phyloP scores from a whole-genome alignment of 345 rosid genomes.

The Zanthoxylum bungeanum region DNA sequence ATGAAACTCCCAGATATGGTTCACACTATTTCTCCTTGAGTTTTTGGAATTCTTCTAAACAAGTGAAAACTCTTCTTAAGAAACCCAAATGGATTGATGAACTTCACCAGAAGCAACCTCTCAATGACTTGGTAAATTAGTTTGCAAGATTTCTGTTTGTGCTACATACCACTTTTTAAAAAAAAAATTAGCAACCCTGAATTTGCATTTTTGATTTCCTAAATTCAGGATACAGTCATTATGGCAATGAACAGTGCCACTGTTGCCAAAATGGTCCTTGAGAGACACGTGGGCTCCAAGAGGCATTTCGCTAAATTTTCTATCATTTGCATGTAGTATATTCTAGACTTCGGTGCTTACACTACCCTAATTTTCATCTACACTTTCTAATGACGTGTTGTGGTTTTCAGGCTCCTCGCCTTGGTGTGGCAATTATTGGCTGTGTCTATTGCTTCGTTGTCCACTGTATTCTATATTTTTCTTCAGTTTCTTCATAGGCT shows the following conservation, averaged over 20 bases:
- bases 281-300: slow-evolving; percentile 32
- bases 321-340: slow-evolving; percentile 39
- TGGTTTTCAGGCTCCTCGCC: slow-evolving; percentile 51
- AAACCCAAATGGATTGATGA: slow-evolving; percentile 74
- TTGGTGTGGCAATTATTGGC: slow-evolving; percentile 57
- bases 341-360: slow-evolving; percentile 11
- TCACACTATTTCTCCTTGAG: slow-evolving; percentile 71
- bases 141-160: slow-evolving; percentile 17
- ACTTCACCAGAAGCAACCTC: slow-evolving; percentile 48
- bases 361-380: not conserved
- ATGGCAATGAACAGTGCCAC: slow-evolving; percentile 65
- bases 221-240: slow-evolving; percentile 65
- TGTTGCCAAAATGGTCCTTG: slow-evolving; percentile 42
- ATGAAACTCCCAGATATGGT: slow-evolving; percentile 74
- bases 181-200: too few species aligned
- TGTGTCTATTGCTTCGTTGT: slow-evolving; percentile 49
- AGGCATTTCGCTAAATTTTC: slow-evolving; percentile 30
- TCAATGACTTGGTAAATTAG: slow-evolving; percentile 60
- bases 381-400: slow-evolving; percentile 25
- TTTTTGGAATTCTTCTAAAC: slow-evolving; percentile 36
- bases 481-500: slow-evolving; percentile 41
- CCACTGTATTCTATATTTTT: slow-evolving; percentile 56
- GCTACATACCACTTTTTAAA: not conserved
- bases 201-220: slow-evolving; percentile 7
- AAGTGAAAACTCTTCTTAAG: slow-evolving; percentile 34